Evolutionary conservation across 257 asterid species (phyloP).

Genomic region (Nicotiana knightiana): DNA sequence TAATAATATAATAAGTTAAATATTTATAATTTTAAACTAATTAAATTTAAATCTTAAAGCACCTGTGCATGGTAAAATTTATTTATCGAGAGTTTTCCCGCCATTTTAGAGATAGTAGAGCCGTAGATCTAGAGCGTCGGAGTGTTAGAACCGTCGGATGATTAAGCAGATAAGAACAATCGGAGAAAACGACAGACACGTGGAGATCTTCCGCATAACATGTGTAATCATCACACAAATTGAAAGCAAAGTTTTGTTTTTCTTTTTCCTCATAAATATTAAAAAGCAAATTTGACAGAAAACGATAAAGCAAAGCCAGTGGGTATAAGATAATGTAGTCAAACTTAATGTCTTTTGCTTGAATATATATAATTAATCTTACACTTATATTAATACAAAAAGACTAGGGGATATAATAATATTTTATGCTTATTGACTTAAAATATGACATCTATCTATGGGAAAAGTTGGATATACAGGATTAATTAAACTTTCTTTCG

Average conservation of each 20-base stretch:
- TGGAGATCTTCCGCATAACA: background rate
- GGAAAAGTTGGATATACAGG: too few relatives aligned
- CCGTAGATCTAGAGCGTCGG: slow-evolving; percentile 22
- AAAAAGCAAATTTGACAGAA: background rate
- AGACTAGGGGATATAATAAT: too few relatives aligned
- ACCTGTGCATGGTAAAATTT: background rate
- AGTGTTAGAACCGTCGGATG: slow-evolving; percentile 16
- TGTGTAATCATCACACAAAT: slow-evolving; percentile 17
- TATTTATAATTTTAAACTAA: too few relatives aligned
- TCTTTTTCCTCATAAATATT: background rate
- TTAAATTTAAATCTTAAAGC: too few relatives aligned
- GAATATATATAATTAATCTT: background rate
- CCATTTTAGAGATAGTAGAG: slow-evolving; percentile 18
- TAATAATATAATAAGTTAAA: too few relatives aligned
- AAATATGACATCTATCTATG: too few relatives aligned
- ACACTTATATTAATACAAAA: too few relatives aligned
- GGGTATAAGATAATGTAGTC: background rate
- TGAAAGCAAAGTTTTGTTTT: slow-evolving; percentile 6
- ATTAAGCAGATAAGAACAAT: background rate
- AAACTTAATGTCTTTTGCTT: background rate
- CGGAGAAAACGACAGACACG: background rate
- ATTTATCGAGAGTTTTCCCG: slow-evolving; percentile 23
- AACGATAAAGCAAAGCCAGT: background rate
- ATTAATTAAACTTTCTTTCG: too few relatives aligned
- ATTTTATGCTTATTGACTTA: too few relatives aligned